Evolutionary conservation across 768 basidiomycete genomes (phyloP).

Genomic region (Cyclocybe cylindracea): DNA sequence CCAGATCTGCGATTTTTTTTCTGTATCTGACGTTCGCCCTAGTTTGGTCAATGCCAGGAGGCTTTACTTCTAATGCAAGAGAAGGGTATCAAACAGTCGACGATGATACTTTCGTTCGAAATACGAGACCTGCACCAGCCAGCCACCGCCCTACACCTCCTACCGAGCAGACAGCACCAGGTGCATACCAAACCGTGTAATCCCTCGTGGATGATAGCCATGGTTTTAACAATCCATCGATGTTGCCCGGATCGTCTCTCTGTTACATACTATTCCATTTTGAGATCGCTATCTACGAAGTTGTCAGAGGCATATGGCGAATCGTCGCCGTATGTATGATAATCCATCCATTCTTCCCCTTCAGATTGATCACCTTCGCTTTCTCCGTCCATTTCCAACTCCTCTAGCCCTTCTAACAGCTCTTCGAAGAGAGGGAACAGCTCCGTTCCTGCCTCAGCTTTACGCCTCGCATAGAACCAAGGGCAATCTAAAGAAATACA

Average conservation of each 20-base stretch:
- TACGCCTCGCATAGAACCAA: constrained; percentile 74
- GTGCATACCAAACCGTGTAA: constrained; percentile 45
- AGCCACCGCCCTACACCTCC: constrained; percentile 21
- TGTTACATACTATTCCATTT: too few species aligned
- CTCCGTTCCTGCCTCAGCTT: constrained; percentile 46
- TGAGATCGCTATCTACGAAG: too few species aligned
- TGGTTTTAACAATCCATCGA: neutral
- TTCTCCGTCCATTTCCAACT: constrained; percentile 13
- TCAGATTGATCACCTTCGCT: constrained; percentile 7
- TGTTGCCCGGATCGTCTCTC: neutral
- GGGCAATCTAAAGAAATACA: constrained; percentile 90
- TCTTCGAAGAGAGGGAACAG: constrained; percentile 34
- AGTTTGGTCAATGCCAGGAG: constrained; percentile 84
- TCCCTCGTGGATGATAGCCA: neutral
- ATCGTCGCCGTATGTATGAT: neutral
- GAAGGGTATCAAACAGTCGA: constrained; percentile 68
- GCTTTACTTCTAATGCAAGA: constrained; percentile 55
- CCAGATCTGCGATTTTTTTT: neutral
- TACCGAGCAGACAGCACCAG: constrained; percentile 31
- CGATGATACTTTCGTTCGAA: constrained; percentile 41
- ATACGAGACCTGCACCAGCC: constrained; percentile 26
- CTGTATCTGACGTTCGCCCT: constrained; percentile 7
- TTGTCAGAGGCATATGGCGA: neutral
- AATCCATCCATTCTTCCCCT: neutral
- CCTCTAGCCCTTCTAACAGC: constrained; percentile 35